A percentile compares a stretch with the other conserved stretches of the same genome.
phyloP scores from a whole-genome alignment of 225 moss, liverwort and hornwort species.

The Climacium dendroides region DNA sequence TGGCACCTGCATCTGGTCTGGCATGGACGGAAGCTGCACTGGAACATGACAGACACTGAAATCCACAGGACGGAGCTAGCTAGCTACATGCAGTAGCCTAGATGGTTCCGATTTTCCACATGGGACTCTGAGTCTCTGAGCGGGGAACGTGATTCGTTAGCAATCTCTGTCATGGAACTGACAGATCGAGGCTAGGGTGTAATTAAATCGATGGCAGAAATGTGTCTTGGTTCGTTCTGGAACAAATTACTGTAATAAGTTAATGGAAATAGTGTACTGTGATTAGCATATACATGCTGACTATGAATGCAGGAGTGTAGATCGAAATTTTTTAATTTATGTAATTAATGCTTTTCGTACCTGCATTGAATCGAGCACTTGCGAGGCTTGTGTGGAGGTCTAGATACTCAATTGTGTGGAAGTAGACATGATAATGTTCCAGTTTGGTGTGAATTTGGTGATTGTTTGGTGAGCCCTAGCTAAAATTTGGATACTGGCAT shows the following conservation, averaged over 20 bases:
- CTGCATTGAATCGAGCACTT: neutral
- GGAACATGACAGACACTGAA: neutral
- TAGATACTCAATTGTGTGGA: neutral
- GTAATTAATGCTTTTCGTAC: neutral
- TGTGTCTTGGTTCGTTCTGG: neutral
- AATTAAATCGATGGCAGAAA: neutral
- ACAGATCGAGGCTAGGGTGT: neutral
- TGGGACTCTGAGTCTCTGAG: neutral
- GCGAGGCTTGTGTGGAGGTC: neutral
- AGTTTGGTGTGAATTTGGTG: neutral
- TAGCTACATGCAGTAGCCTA: neutral
- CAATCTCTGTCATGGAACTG: neutral
- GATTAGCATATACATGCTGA: too few species aligned
- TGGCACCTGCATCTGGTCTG: neutral
- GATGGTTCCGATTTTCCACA: neutral
- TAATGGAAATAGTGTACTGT: neutral
- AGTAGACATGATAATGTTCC: neutral
- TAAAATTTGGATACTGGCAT: neutral
- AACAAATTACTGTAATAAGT: too few species aligned
- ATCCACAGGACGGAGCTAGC: neutral
- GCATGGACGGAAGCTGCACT: neutral
- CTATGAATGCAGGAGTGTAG: neutral
- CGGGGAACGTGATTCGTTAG: neutral
- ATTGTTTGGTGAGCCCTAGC: neutral
- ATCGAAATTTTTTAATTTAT: neutral